A percentile compares a stretch with the other conserved stretches of the same genome.
Conservation (phyloP, 768 basidiomycete species). For the Hypholoma sublateritium region DNA sequence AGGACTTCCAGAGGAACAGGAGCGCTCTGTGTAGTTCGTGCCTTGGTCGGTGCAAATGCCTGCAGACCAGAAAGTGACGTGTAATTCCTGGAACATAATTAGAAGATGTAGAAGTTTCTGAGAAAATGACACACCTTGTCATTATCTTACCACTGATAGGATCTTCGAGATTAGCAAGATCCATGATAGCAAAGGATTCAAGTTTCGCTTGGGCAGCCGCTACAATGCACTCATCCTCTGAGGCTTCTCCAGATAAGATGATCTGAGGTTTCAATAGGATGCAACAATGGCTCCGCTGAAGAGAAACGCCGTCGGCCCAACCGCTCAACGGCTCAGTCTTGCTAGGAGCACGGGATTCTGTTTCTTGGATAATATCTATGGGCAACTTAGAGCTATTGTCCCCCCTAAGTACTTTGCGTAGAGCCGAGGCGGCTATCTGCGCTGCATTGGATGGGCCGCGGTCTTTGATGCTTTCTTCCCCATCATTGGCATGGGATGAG, state of each 20-base stretch:
- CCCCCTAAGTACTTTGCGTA: constrained; percentile 60
- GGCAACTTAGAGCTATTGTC: constrained; percentile 53
- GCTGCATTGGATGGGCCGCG: constrained; percentile 43
- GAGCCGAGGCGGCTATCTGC: constrained; percentile 64
- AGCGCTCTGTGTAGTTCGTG: constrained; percentile 41
- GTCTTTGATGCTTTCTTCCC: constrained; percentile 25
- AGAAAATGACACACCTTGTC: constrained; percentile 56
- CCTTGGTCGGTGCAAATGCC: constrained; percentile 72
- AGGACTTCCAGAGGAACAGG: constrained; percentile 89
- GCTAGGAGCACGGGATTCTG: constrained; percentile 28
- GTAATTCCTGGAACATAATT: constrained; percentile 51
- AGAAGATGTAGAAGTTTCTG: not conserved
- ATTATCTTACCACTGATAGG: constrained; percentile 84
- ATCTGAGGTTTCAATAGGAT: constrained; percentile 92
- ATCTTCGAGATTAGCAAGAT: constrained; percentile 75
- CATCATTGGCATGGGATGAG: constrained; percentile 24
- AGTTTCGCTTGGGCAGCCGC: constrained; percentile 81
- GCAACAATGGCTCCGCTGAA: constrained; percentile 74
- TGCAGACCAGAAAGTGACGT: constrained; percentile 80
- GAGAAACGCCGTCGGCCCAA: constrained; percentile 70
- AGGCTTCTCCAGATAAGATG: constrained; percentile 62
- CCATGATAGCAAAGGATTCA: constrained; percentile 79
- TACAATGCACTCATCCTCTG: constrained; percentile 61
- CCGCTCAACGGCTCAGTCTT: constrained; percentile 62
- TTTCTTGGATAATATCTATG: constrained; percentile 33